Evolutionary conservation across 805 yeast species (phyloP), one percentile per base, ranked within the genome.

Genomic region (Jamesozyma hellenica): DNA sequence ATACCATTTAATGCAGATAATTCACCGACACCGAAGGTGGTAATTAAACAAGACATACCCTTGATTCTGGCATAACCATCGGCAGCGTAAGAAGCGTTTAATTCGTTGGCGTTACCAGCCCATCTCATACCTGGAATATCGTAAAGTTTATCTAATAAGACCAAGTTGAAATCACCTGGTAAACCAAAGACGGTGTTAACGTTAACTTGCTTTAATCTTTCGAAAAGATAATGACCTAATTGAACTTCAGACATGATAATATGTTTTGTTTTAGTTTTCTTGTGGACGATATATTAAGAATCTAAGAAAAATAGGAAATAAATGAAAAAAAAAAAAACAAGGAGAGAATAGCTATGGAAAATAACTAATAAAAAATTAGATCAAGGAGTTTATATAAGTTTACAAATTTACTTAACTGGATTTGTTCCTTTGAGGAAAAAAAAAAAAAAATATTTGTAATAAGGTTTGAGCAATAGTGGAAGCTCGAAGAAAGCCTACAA

Each of bases 1-100:
- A 84, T 72, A 51, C 90, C 94, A 60, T 82, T 82, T 51, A 82
- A 67, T 4, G 92, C 88, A 23, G 82, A 72, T 55, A 83, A 70
- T 61, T 83, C 94, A 60, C 94, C 94, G 36, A 83, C 94, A 64
- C 94, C 94, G 57, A 83, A 83, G 35, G 94, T 83, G 55, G 94
- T 83, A 51, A 82, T 68, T 36, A 83, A 48, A 49, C 82, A 79
- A 41, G 80, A 73, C 55, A 83, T 63, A 40, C 87, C 80, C 62
- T 82, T 82, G 53, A 84, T 68, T 58, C 94, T 67, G 36, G 90
- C 77, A 65, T 84, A 84, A 45, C 94, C 94, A 62, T 84, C 94
- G 30, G 92, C 87, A 36, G 94, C 82, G 44, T 54, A 54, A 26
- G 90, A 83, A 26, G 94, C 92, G 58, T 84, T 84, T 66, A 84